These are phyloP conservation scores for Galerina marginata DNA, from an alignment of 768 basidiomycete species.

Conservation along the genomic window DNA sequence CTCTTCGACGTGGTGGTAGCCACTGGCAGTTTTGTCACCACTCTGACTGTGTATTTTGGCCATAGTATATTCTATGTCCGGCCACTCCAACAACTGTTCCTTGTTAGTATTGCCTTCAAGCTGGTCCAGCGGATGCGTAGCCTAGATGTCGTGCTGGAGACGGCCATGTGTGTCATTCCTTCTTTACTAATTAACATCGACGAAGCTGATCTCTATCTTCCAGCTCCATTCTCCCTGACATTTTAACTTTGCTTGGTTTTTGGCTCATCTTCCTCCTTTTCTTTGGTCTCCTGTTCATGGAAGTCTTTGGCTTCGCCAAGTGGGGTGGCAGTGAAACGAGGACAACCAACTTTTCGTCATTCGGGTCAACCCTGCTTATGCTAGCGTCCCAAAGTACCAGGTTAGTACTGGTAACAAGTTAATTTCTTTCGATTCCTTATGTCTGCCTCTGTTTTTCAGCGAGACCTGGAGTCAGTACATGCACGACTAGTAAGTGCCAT, in stretches of 20 bases:
- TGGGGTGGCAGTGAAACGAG: slow-evolving; percentile 76
- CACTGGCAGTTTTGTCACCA: slow-evolving; percentile 83
- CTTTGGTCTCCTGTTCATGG: slow-evolving; percentile 86
- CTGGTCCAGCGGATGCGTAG: slow-evolving; percentile 87
- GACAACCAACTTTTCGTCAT: slow-evolving; percentile 78
- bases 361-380: slow-evolving; percentile 86
- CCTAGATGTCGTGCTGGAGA: slow-evolving; percentile 96
- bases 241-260: slow-evolving; percentile 81
- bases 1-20: slow-evolving; percentile 86
- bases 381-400: slow-evolving; percentile 92
- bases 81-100: slow-evolving; percentile 87
- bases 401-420: slow-evolving; percentile 47
- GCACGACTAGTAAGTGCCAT: slow-evolving; percentile 84
- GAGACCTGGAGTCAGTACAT: slow-evolving; percentile 98
- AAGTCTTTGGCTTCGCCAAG: slow-evolving; percentile 91
- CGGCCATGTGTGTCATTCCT: slow-evolving; percentile 73
- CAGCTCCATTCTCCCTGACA: slow-evolving; percentile 86
- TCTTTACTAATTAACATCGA: background rate
- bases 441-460: slow-evolving; percentile 45
- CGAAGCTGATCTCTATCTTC: background rate
- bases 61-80: slow-evolving; percentile 54
- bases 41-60: slow-evolving; percentile 68
- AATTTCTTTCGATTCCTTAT: background rate
- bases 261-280: slow-evolving; percentile 93
- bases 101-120: slow-evolving; percentile 93